Evolutionary conservation across 345 rosid genomes (phyloP), one percentile per base, ranked within the genome.

Genomic region (Bruguiera gymnorhiza): DNA sequence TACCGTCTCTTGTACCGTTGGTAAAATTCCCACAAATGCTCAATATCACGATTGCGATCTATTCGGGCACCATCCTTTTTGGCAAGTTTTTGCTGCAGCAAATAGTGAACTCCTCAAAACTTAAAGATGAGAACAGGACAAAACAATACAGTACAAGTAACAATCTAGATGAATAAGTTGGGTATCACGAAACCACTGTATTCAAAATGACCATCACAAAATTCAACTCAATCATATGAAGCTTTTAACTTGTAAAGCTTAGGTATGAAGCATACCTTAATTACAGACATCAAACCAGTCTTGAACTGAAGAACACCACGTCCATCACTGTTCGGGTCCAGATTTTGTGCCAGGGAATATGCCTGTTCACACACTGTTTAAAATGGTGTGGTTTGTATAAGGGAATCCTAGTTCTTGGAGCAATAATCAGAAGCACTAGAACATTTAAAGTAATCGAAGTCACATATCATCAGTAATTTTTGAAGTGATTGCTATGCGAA

Each of bases 221-320:
- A 30, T 53, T 37, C 55, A 26, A 27, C 13, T 52, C 21, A 51
- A 51, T 36, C 29, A 32, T 63, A 48, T 39, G 78, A 36, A 56
- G 43, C 29, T 23, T 9, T 26, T 23, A 52, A 34, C 39, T 20
- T 54, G 19, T 6, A 60, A 66, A 48, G 18, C 24, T 60, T 24
- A 39, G n/a, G 19, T 15, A 43, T 11, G 18, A 43, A 56, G 9
- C 65, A 48, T 80, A 92, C 98, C 99, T 90, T 84, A 73, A 95
- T 95, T 27, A 95, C 81, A 34, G 97, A 95, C 94, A 79, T 84
- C 86, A 95, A 83, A 69, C 99, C 99, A 83, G 99, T 92, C 86
- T 95, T 95, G 83, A 95, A 95, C 73, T 95, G 99, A 72, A 95
- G 96, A 73, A 95, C 99, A 78, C 99, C 98, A 73, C 99, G 88